Conservation (phyloP, 2,329 filamentous ascomycete species). For the Neofusicoccum ribis region DNA sequence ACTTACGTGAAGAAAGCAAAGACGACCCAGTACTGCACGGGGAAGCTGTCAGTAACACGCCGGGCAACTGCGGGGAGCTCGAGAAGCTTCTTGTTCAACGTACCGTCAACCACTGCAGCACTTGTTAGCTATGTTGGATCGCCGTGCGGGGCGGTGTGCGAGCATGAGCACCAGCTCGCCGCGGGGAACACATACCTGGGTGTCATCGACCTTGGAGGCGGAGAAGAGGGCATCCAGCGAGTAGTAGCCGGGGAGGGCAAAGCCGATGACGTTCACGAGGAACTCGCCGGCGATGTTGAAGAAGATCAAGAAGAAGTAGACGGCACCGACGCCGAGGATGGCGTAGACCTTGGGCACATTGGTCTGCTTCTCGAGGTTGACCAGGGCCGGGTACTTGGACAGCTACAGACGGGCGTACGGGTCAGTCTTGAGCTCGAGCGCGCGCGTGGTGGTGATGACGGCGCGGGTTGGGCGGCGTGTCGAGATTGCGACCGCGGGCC, state of each 20-base stretch:
- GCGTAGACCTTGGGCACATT: slow-evolving; percentile 83
- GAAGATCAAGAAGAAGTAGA: slow-evolving; percentile 90
- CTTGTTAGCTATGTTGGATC: slow-evolving; percentile 36
- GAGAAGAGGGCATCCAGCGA: slow-evolving; percentile 77
- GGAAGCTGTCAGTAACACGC: neutral
- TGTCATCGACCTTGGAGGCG: slow-evolving; percentile 71
- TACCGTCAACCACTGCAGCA: slow-evolving; percentile 62
- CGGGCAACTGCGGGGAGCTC: neutral
- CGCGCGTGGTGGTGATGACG: neutral
- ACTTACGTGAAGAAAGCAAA: slow-evolving; percentile 75
- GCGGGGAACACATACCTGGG: slow-evolving; percentile 62
- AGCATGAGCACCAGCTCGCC: neutral
- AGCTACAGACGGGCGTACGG: slow-evolving; percentile 54
- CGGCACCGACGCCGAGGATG: slow-evolving; percentile 70
- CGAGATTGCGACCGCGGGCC: slow-evolving; percentile 14
- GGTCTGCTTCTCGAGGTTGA: slow-evolving; percentile 83
- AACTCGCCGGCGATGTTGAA: slow-evolving; percentile 91
- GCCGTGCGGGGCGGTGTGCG: neutral
- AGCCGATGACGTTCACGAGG: slow-evolving; percentile 82
- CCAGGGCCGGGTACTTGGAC: slow-evolving; percentile 79
- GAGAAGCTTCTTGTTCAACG: slow-evolving; percentile 23
- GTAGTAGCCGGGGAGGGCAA: slow-evolving; percentile 81
- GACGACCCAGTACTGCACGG: slow-evolving; percentile 75
- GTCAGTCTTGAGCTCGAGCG: slow-evolving; percentile 14
- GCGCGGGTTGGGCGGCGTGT: neutral